Conservation (phyloP, 805 yeast genomes). For the Blastobotrys peoriensis region DNA sequence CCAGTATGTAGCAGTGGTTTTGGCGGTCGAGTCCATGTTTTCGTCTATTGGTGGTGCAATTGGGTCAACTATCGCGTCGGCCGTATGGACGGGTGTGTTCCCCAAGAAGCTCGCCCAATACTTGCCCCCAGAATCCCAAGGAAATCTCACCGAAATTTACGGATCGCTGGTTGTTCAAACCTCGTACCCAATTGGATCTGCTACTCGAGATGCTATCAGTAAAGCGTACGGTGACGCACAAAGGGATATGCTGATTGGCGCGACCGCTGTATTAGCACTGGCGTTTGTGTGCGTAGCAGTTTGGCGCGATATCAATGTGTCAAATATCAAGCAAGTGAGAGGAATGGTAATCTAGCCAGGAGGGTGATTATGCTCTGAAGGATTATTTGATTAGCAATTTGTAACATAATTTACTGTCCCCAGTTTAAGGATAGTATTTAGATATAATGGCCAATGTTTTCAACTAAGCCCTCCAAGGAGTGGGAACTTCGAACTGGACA, state of each 20-base stretch:
- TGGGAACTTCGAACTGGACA: too few relatives aligned
- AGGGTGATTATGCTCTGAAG: too few relatives aligned
- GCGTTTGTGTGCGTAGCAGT: constrained; percentile 3
- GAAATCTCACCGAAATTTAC: constrained; percentile 13
- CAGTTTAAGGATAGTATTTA: too few relatives aligned
- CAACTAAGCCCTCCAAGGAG: too few relatives aligned
- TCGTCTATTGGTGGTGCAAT: constrained; percentile 54
- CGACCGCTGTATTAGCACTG: constrained; percentile 6
- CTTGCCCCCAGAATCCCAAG: constrained; percentile 25
- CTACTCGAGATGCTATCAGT: constrained; percentile 13
- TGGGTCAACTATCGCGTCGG: constrained; percentile 54
- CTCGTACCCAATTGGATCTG: constrained; percentile 11
- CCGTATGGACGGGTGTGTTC: constrained; percentile 47
- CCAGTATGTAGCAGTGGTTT: constrained; percentile 50
- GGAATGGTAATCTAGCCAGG: constrained; percentile 6
- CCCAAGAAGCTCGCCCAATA: constrained; percentile 21
- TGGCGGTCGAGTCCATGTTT: constrained; percentile 44
- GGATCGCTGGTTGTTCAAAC: constrained; percentile 9
- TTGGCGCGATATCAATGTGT: constrained; percentile 12
- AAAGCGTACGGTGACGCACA: constrained; percentile 18
- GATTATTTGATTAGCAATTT: too few relatives aligned
- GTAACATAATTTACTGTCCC: too few relatives aligned
- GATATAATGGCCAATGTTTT: too few relatives aligned
- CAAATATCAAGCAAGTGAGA: constrained; percentile 6
- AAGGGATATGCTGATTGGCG: constrained; percentile 13